Conservation (phyloP, 2,329 filamentous ascomycete species). For the Colletotrichum spaethianum region DNA sequence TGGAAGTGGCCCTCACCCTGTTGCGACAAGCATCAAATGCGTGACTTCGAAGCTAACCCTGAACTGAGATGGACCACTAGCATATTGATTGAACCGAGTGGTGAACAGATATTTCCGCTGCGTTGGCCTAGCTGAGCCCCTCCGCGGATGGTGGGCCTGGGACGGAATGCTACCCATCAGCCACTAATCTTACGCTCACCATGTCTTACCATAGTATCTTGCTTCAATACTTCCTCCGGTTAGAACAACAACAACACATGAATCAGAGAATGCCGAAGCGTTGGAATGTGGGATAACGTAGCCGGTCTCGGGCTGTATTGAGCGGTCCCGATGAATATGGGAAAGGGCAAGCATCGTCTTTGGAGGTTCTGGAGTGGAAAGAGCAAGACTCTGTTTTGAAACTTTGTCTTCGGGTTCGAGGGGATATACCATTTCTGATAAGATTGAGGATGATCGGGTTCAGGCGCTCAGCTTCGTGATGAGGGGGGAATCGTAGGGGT, state of each 20-base stretch:
- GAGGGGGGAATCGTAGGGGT: constrained; percentile 18
- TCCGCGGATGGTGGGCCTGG: background rate
- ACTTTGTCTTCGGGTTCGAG: background rate
- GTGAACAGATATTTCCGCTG: background rate
- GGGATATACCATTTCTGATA: constrained; percentile 27
- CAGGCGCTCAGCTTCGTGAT: constrained; percentile 3
- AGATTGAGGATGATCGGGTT: constrained; percentile 12
- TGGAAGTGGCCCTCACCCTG: constrained; percentile 6
- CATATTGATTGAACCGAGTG: background rate
- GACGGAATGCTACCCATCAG: background rate
- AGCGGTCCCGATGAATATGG: background rate
- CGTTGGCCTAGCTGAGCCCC: background rate
- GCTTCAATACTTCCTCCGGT: constrained; percentile 9
- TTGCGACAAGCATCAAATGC: background rate
- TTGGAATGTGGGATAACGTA: constrained; percentile 13
- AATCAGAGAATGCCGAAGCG: background rate
- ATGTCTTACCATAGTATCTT: background rate
- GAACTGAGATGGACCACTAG: background rate
- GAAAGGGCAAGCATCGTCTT: background rate
- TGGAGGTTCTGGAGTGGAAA: background rate
- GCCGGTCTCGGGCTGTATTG: background rate
- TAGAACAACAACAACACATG: background rate
- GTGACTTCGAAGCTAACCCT: constrained; percentile 7
- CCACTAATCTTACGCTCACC: background rate
- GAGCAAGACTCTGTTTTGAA: background rate